Evolutionary conservation across 495 filamentous ascomycete species (phyloP).

Genomic region (Penicillium chermesinum): DNA sequence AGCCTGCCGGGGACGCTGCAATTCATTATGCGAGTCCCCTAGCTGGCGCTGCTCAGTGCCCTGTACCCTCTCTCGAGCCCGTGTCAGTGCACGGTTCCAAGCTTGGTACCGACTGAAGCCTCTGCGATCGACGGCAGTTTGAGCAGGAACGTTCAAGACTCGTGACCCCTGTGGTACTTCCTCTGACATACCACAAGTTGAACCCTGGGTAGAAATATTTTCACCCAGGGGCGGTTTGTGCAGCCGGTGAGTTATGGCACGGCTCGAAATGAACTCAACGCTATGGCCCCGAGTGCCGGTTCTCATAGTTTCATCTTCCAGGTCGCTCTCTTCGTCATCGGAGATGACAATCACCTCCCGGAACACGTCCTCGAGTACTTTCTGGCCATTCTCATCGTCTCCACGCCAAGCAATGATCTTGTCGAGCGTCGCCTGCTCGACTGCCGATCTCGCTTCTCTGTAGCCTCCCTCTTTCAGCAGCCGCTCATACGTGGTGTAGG

Average conservation of each 20-base stretch:
- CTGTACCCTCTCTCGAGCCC: constrained; percentile 31
- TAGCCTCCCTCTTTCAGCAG: constrained; percentile 61
- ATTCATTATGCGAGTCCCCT: constrained; percentile 6
- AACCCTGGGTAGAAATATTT: constrained; percentile 11
- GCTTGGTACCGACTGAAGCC: constrained; percentile 48
- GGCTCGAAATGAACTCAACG: constrained; percentile 38
- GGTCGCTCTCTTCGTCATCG: constrained; percentile 66
- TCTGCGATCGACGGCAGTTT: constrained; percentile 35
- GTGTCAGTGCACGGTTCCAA: constrained; percentile 42
- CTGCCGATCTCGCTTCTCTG: constrained; percentile 61
- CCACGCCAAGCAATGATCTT: constrained; percentile 82
- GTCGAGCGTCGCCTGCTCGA: constrained; percentile 66
- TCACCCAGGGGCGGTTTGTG: constrained; percentile 26
- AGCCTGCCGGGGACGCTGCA: constrained; percentile 19
- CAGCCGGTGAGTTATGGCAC: constrained; percentile 29
- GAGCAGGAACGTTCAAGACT: constrained; percentile 25
- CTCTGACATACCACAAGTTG: constrained; percentile 28
- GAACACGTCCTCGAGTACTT: constrained; percentile 73
- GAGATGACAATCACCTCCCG: constrained; percentile 78
- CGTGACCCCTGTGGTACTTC: constrained; percentile 37
- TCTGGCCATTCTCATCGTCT: constrained; percentile 71
- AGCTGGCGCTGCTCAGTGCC: constrained; percentile 10
- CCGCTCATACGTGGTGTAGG: constrained; percentile 80
- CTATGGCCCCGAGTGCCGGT: constrained; percentile 26
- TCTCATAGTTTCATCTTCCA: constrained; percentile 36